Evolutionary conservation across 768 basidiomycete genomes (phyloP).

Genomic region (Russula olivacea): DNA sequence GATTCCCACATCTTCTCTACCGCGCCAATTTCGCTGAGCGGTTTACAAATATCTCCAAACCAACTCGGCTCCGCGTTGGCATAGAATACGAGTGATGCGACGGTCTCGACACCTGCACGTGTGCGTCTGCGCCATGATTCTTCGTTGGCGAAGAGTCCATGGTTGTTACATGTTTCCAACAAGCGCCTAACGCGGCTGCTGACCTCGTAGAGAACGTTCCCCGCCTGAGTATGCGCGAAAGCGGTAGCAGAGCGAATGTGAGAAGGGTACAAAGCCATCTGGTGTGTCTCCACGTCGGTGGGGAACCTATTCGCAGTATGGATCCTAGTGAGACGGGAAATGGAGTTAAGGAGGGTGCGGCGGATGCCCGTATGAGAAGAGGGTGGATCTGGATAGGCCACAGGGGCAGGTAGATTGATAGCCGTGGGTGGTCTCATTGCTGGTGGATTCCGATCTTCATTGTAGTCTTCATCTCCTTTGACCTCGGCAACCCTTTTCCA

Average conservation of each 20-base stretch:
- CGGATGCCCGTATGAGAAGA: not conserved
- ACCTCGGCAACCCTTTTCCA: not conserved
- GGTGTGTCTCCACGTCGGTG: not conserved
- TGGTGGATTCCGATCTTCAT: not conserved
- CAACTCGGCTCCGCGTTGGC: not conserved
- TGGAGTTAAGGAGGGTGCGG: not conserved
- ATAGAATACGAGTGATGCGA: not conserved
- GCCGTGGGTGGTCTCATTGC: not conserved
- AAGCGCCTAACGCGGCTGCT: conserved; percentile 3
- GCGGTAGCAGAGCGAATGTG: not conserved
- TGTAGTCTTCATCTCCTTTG: not conserved
- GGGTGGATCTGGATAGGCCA: not conserved
- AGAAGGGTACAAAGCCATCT: not conserved
- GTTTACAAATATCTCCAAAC: conserved; percentile 5
- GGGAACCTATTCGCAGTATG: not conserved
- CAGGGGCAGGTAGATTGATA: no score
- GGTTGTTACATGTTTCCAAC: conserved; percentile 1
- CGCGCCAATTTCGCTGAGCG: not conserved
- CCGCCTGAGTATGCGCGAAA: no score
- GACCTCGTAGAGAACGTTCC: not conserved
- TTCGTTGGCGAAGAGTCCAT: not conserved
- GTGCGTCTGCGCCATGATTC: conserved; percentile 8
- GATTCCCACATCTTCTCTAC: not conserved
- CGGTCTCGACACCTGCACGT: conserved; percentile 6
- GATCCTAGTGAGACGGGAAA: not conserved